These are phyloP conservation scores for Delonix regia DNA, from an alignment of 306 rosid species.

Conservation along the genomic window DNA sequence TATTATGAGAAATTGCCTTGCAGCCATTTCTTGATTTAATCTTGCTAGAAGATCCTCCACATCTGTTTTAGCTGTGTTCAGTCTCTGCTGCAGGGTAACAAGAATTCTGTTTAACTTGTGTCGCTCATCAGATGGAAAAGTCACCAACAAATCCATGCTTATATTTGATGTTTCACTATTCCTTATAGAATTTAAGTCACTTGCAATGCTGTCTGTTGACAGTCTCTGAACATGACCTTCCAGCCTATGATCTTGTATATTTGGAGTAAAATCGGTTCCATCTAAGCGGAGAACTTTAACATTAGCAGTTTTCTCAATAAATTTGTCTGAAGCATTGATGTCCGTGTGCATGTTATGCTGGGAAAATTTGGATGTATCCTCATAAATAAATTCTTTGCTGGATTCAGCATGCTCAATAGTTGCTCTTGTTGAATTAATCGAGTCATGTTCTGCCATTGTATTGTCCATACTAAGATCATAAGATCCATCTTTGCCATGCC, in stretches of 20 bases:
- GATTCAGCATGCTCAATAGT: constrained; percentile 39
- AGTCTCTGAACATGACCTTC: constrained; percentile 49
- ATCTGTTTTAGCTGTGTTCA: constrained; percentile 68
- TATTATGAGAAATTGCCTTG: constrained; percentile 72
- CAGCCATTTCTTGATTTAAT: constrained; percentile 84
- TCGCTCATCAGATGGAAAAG: constrained; percentile 61
- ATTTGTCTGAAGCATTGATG: constrained; percentile 13
- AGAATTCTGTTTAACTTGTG: constrained; percentile 72
- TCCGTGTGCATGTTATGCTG: constrained; percentile 18
- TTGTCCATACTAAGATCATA: constrained; percentile 50
- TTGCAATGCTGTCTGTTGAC: constrained; percentile 61
- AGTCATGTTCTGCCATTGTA: constrained; percentile 43
- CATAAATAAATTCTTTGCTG: constrained; percentile 40
- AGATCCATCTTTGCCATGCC: constrained; percentile 43
- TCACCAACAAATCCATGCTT: constrained; percentile 45
- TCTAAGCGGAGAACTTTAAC: constrained; percentile 58
- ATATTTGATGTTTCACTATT: constrained; percentile 47
- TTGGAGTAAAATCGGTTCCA: constrained; percentile 62
- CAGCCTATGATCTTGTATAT: constrained; percentile 38
- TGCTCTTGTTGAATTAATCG: constrained; percentile 40
- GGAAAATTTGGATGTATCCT: constrained; percentile 36
- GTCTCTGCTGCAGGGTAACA: constrained; percentile 62
- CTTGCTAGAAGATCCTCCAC: constrained; percentile 85
- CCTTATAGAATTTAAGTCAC: constrained; percentile 50
- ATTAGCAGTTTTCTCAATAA: constrained; percentile 38